Evolutionary conservation across 2,329 filamentous ascomycete species (phyloP).

Genomic region (Colletotrichum abscissum): DNA sequence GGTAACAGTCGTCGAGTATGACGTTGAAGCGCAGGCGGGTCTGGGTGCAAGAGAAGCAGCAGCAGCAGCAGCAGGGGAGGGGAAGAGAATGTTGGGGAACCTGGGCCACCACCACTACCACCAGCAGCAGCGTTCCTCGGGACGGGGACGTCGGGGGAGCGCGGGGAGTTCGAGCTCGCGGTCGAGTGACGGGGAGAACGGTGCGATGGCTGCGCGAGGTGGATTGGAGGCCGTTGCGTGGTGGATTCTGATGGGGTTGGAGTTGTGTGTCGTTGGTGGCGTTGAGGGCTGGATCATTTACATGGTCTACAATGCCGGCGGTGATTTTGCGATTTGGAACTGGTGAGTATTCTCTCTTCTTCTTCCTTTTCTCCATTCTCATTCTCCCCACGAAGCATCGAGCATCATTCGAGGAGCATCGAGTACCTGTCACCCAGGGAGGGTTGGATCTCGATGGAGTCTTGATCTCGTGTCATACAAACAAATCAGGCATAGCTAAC

Average conservation of each 20-base stretch:
- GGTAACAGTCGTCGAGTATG: slow-evolving; percentile 13
- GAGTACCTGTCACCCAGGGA: not conserved
- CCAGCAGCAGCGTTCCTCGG: not conserved
- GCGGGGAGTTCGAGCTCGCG: not conserved
- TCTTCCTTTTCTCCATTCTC: too few relatives aligned
- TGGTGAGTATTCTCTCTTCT: slow-evolving; percentile 36
- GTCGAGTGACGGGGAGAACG: slow-evolving; percentile 16
- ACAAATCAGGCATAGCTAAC: not conserved
- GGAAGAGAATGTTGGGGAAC: not conserved
- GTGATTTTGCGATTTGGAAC: slow-evolving; percentile 39
- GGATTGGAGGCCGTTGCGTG: slow-evolving; percentile 37
- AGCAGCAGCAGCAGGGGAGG: not conserved
- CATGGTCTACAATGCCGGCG: slow-evolving; percentile 37
- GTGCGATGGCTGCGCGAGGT: slow-evolving; percentile 27
- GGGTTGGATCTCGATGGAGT: too few relatives aligned
- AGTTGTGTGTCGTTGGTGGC: slow-evolving; percentile 40
- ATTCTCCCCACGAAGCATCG: too few relatives aligned
- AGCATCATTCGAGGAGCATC: not conserved
- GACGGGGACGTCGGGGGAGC: not conserved
- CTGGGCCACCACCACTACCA: not conserved
- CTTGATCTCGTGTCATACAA: not conserved
- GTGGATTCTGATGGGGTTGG: slow-evolving; percentile 41
- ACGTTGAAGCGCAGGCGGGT: slow-evolving; percentile 9
- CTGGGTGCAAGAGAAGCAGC: not conserved
- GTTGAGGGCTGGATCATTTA: slow-evolving; percentile 43